Evolutionary conservation across 169 alveolate genomes (phyloP).

Genomic region (Plasmodium vivax): DNA sequence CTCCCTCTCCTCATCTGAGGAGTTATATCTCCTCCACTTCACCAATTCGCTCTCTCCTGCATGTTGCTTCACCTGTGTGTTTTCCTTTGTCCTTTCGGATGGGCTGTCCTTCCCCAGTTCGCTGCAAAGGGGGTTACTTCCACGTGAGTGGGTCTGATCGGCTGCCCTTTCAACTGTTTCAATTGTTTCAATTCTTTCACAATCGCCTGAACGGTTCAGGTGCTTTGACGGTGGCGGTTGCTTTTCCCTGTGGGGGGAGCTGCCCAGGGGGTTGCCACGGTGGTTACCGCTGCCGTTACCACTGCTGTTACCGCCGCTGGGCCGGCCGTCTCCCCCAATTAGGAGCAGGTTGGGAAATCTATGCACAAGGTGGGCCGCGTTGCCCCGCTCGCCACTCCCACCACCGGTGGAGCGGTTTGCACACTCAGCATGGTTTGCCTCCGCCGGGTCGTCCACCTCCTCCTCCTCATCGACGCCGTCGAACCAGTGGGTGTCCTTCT

Average conservation of each 20-base stretch:
- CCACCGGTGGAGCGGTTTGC: too few species aligned
- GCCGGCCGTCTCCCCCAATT: not conserved
- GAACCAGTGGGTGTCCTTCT: slow-evolving; percentile 28
- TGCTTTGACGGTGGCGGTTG: not conserved
- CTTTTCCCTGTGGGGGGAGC: not conserved
- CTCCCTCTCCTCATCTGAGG: not conserved
- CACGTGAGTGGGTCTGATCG: not conserved
- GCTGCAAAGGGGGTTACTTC: not conserved
- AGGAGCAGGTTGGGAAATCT: not conserved
- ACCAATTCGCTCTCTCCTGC: not conserved
- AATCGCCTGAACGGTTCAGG: not conserved
- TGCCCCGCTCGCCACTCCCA: not conserved
- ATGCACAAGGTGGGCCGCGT: not conserved
- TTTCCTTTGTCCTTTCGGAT: not conserved
- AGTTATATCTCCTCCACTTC: not conserved
- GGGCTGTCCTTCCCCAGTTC: not conserved
- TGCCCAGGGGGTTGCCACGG: not conserved
- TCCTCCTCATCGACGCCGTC: slow-evolving; percentile 13
- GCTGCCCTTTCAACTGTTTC: not conserved
- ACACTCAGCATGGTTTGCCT: too few species aligned
- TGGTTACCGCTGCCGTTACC: too few species aligned
- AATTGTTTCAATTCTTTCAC: too few species aligned
- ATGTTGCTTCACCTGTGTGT: not conserved
- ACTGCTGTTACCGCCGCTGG: too few species aligned
- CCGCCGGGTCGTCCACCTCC: not conserved